These are phyloP conservation scores for Chlorella sp. DNA, from an alignment of 139 green algal genomes.

Conservation along the genomic window DNA sequence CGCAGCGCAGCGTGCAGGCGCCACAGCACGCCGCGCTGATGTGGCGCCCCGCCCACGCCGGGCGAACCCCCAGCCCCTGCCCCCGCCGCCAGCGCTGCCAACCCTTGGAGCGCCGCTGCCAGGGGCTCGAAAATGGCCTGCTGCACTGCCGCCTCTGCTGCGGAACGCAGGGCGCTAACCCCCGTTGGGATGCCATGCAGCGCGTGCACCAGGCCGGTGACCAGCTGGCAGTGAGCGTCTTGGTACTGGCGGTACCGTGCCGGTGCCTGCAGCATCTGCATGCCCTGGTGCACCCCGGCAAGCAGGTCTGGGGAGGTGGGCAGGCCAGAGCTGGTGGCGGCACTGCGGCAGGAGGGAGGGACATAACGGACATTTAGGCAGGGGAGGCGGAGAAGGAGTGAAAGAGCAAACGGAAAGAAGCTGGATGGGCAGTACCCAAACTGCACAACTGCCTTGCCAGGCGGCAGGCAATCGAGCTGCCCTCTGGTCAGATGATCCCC, in stretches of 20 bases:
- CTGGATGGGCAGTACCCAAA: not conserved
- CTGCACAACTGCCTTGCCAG: not conserved
- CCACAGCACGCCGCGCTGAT: slow-evolving; percentile 6
- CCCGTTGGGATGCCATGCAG: slow-evolving; percentile 5
- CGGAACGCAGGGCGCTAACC: not conserved
- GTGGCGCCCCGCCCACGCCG: not conserved
- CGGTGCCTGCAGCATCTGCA: slow-evolving; percentile 13
- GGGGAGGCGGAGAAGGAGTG: no score
- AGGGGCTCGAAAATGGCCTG: not conserved
- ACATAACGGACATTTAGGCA: not conserved
- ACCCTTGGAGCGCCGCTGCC: not conserved
- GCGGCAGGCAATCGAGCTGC: not conserved
- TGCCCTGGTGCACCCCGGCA: not conserved
- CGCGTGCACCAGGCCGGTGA: slow-evolving; percentile 24
- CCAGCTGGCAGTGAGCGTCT: slow-evolving; percentile 15
- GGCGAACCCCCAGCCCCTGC: not conserved
- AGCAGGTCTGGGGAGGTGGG: slow-evolving; percentile 1
- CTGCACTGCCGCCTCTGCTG: slow-evolving; percentile 15
- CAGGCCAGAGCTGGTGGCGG: not conserved
- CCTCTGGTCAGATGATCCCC: not conserved
- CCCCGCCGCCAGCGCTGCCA: not conserved
- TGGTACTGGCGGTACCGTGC: not conserved
- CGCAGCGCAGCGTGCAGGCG: slow-evolving; percentile 15
- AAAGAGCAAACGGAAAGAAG: not conserved
- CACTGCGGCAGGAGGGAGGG: not conserved